Base-by-base conservation (phyloP, 768 basidiomycete species). In the Mycena chlorophos region DNA sequence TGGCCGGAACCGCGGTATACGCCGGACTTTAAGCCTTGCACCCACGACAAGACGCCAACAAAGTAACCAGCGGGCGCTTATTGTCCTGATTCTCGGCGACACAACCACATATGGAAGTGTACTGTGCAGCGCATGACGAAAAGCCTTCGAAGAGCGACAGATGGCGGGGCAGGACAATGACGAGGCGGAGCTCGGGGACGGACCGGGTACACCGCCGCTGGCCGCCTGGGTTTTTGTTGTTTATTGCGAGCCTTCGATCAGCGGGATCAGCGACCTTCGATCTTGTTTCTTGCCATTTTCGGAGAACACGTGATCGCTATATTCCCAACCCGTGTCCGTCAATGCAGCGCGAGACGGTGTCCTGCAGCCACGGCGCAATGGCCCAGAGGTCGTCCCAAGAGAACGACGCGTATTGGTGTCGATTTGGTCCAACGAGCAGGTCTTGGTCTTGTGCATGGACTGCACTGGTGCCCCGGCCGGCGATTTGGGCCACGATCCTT, bases 311-410 rank as follows among this genome's bases (percentile, higher is more conserved):
- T 42, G 25, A 28, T 16, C n/a, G 6, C 26, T 64, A 77, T 51
- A 81, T 77, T 29, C 89, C 89, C 37, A 92, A 73, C n/a, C 89
- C 88, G 48, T 81, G 78, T 1, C 90, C 91, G 54, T 84, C 77
- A 57, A 91, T 85, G 64, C 75, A 80, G 64, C 76, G 84, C 27
- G 83, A 79, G 54, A 89, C 77, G 52, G 74, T 75, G 51, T 84
- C 81, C 54, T 85, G 79, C 74, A 92, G 80, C 91, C 91, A 92
- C 3, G 89, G 91, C 34, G 90, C 87, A 54, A 91, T 82, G 28
- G 83, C 78, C 66, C 77, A 76, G 34, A 93, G 70, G 66, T 92
- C 91, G 19, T 73, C 71, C 83, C 84, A 87, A 0, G 78, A 79
- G 56, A 92, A 84, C 12, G 88, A 89, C 5, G 82, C 82, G 66